Evolutionary conservation across 108 stramenopile species (phyloP), one percentile per base, ranked within the genome.

Genomic region (Thalassiosira profunda): DNA sequence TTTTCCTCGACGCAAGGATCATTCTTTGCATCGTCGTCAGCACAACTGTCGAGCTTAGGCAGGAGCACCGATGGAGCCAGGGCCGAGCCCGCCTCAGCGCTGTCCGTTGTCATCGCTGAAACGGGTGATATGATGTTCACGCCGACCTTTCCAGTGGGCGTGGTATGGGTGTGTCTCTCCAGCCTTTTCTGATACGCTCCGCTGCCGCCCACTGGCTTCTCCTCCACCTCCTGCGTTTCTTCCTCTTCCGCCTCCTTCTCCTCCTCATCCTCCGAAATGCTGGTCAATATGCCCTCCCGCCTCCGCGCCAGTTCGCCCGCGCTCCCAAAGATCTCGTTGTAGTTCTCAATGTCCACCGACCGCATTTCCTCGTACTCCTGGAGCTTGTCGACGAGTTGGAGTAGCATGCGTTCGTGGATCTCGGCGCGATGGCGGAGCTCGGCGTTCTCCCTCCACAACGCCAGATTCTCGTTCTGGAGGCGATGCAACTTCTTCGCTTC

Each of bases 1-100:
- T 28, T 12, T 52, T 52, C 33, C 34, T 52, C 15, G 24, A 3
- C 26, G n/a, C n/a, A n/a, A n/a, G n/a, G n/a, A n/a, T n/a, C n/a
- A n/a, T 30, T 26, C 14, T 44, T 9, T 24, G 45, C 48, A 21
- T 69, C 67, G 20, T 49, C 56, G 8, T 56, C 55, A 25, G 57
- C 67, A 48, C 42, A 69, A 44, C 67, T 69, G 12, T 69, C 67
- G 46, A 69, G 21, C n/a, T 58, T 57, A 18, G 58, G 42, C 8
- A 38, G 29, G 28, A 44, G 67, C 29, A 58, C 67, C 67, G 57
- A 69, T 28, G 24, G 31, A 2, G 43, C 23, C 1, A 57, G 40
- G 6, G 64, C 5, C 25, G 64, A 48, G 24, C 54, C 46, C 8
- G 66, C 33, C 4, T 15, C 6, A 23, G 55, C 66, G 18, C 54